Base-by-base conservation (phyloP, 2,329 filamentous ascomycete species). In the Pseudocercospora vitis region DNA sequence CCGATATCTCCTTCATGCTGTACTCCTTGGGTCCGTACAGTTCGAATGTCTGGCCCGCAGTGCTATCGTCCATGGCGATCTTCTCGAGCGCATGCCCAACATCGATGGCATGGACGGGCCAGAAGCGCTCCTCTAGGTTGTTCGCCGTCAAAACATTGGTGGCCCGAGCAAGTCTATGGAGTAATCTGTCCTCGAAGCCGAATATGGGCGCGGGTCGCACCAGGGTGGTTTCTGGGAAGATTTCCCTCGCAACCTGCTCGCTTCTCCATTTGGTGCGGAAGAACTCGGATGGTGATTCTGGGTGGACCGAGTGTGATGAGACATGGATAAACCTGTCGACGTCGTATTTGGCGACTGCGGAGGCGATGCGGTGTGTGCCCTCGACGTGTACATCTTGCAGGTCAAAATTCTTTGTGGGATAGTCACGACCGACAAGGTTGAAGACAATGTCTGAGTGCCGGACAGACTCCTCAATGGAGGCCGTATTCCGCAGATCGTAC, bases 401-500 rank as follows among this genome's bases (percentile, higher is more conserved):
- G 52, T 87, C 84, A 74, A 96, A 99, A 80, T 99, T 99, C 89
- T 99, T 99, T 65, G 94, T 99, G 61, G 92, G 89, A 73, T 97
- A 97, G 73, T 92, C 88, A 60, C 92, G 88, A 61, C 94, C 94
- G 68, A 96, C 81, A 65, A 99, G 79, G 76, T 99, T 99, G 80
- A 95, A 96, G 61, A 99, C 94, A 59, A 96, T 88, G 71, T 99
- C 94, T 35, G 92, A 97, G 74, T 99, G 94, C 67, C 94, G 84
- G 49, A 99, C 91, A 68, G 89, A 94, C 75, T 96, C 91, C 72
- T 99, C 94, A 66, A 99, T 94, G 24, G 92, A 97, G 64, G 88
- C 81, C 35, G 91, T 97, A 75, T 99, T 99, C 69, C 85, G 86
- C 57, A 99, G 81, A 69, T 99, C 94, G 74, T 89, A 95, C 82